Base-by-base conservation (phyloP, 2,329 filamentous ascomycete species). In the Neofusicoccum umdonicola region DNA sequence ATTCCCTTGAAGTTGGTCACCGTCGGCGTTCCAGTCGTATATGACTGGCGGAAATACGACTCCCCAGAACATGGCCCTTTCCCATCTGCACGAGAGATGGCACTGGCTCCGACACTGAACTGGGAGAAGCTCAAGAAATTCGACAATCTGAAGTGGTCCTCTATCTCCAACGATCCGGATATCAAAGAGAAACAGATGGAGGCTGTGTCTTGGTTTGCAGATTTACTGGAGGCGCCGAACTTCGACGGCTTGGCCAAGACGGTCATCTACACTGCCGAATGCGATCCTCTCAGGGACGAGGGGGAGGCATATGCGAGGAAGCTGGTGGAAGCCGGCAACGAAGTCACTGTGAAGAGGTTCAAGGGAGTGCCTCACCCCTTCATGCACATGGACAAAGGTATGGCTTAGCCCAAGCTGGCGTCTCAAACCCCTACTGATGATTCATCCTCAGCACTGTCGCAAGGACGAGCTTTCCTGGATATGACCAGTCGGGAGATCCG, bases 361-460 rank as follows among this genome's bases (percentile, higher is more conserved):
- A 17, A 61, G 8, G 42, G 42, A 19, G 27, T 48, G 27, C 56
- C 56, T 12, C 56, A 48, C 5, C 41, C 41, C 1, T 61, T 48
- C 56, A 61, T 61, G 56, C 56, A 61, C 19, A 61, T 60, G 56
- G 17, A 56, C 48, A 51, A 51, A 51, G 27, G 48, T 51, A 51
- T 39, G 6, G 6, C 37, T 7, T 11, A 15, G 37, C 37, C 37
- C 13, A 15, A 39, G 9, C 27, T 31, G 27, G 27, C 27, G 27
- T 31, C 27, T 5, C 4, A 5, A 31, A 31, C 4, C 27, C 15
- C 13, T 35, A 27, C 48, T 51, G 48, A 48, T 19, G 0, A 12
- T 19, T 3, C 9, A n/a, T 19, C 15, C 12, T 2, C 11, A 52
- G 31, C n/a, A 7, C 22, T 52, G 13, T 3, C 6, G 12, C 50